phyloP scores from a whole-genome alignment of 2,329 filamentous ascomycete species.

The Nemania sp. region DNA sequence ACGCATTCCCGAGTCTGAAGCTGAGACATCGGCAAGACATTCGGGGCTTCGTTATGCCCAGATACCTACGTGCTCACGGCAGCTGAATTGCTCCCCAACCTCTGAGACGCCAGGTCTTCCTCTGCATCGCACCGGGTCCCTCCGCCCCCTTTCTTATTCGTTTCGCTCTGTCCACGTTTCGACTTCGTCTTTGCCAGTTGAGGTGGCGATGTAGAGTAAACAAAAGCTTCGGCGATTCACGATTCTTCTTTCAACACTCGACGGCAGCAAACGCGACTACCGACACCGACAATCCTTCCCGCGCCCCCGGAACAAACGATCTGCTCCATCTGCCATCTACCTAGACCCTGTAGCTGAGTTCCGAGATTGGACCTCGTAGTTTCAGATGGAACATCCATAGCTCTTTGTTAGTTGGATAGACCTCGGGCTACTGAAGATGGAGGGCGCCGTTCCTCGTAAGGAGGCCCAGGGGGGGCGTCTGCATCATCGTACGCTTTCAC shows the following conservation, averaged over 20 bases:
- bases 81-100: background rate
- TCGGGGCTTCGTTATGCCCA: constrained; percentile 26
- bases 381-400: constrained; percentile 22
- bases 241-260: background rate
- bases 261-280: constrained; percentile 10
- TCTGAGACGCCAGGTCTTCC: background rate
- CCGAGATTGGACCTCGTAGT: constrained; percentile 18
- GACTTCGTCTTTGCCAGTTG: constrained; percentile 8
- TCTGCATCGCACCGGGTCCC: constrained; percentile 7
- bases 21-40: constrained; percentile 36
- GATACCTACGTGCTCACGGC: constrained; percentile 2
- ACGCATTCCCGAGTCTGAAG: constrained; percentile 18
- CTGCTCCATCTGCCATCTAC: background rate
- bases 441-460: constrained; percentile 28
- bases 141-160: background rate
- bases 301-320: constrained; percentile 1
- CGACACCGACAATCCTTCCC: constrained; percentile 18
- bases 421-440: constrained; percentile 30
- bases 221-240: background rate
- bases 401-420: background rate
- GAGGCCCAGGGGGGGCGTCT: constrained; percentile 37
- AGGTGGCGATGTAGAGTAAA: constrained; percentile 16
- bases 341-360: constrained; percentile 16
- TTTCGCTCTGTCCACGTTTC: background rate
- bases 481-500: constrained; percentile 50